A percentile compares a stretch with the other conserved stretches of the same genome.
phyloP scores from a whole-genome alignment of 116 monocot genomes.

The Dioscorea cayenensis region DNA sequence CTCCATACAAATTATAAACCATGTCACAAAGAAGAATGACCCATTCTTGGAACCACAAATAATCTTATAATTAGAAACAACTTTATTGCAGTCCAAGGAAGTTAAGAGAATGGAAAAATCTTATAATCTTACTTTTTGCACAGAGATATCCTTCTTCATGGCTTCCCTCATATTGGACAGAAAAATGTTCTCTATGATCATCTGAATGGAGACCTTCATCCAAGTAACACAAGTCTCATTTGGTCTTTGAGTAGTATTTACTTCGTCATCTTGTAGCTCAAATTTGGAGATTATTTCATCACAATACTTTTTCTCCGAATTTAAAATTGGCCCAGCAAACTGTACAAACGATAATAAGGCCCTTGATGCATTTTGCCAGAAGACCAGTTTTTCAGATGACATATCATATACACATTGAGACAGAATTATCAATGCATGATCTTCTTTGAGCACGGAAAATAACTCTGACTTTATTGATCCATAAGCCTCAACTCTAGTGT shows the following conservation, averaged over 20 bases:
- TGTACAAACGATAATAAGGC: constrained; percentile 63
- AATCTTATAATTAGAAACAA: neutral
- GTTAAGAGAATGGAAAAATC: neutral
- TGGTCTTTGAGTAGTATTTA: constrained; percentile 4
- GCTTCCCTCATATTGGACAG: constrained; percentile 65
- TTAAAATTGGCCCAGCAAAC: constrained; percentile 49
- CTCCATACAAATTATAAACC: constrained; percentile 51
- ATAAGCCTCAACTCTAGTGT: constrained; percentile 64
- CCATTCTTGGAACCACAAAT: constrained; percentile 69
- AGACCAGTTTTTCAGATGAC: constrained; percentile 70
- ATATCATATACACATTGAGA: constrained; percentile 88
- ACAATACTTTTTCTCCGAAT: constrained; percentile 14
- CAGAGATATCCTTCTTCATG: constrained; percentile 64
- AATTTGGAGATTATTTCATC: constrained; percentile 9
- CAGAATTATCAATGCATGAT: constrained; percentile 54
- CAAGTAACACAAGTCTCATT: constrained; percentile 15
- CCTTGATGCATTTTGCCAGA: constrained; percentile 76
- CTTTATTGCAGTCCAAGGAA: neutral
- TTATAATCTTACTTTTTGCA: constrained; percentile 71
- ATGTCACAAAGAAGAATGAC: constrained; percentile 60
- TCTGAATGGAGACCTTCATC: constrained; percentile 50
- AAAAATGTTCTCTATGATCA: constrained; percentile 43
- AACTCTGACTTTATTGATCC: constrained; percentile 36
- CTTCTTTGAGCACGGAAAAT: constrained; percentile 38
- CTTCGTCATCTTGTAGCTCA: neutral